Conservation (phyloP, 2,329 filamentous ascomycete species). For the Nemania abortiva region DNA sequence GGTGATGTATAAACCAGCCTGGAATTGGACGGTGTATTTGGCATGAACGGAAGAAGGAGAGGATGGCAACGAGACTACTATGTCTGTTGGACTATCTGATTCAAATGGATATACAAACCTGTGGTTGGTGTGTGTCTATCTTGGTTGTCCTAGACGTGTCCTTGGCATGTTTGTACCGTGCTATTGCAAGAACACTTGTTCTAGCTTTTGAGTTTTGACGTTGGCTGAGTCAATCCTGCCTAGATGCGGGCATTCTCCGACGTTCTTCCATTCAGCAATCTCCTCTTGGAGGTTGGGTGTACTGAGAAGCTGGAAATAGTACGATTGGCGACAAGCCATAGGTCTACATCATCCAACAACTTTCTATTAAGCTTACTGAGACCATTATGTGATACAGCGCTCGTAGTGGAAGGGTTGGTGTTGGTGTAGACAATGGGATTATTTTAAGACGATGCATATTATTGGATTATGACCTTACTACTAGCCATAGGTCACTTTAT, state of each 20-base stretch:
- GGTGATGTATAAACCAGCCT: constrained; percentile 1
- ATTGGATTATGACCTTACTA: too few species aligned
- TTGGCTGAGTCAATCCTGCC: neutral
- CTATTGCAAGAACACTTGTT: neutral
- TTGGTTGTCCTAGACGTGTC: neutral
- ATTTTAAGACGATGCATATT: neutral
- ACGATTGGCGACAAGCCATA: neutral
- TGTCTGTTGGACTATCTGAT: constrained; percentile 4
- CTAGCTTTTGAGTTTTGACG: neutral
- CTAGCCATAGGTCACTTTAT: too few species aligned
- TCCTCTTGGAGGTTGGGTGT: neutral
- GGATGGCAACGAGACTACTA: neutral
- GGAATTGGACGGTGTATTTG: neutral
- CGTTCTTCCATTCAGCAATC: neutral
- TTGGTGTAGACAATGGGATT: too few species aligned
- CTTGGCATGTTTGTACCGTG: neutral
- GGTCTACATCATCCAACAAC: neutral
- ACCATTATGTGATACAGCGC: neutral
- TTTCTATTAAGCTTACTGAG: neutral
- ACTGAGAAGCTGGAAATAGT: neutral
- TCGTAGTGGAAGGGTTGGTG: neutral
- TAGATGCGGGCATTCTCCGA: neutral
- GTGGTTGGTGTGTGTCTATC: constrained; percentile 2
- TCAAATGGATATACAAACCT: constrained; percentile 4
- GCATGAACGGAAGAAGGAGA: neutral